Evolutionary conservation across 306 rosid species (phyloP), one percentile per base, ranked within the genome.

Genomic region (Carpinus fangiana): DNA sequence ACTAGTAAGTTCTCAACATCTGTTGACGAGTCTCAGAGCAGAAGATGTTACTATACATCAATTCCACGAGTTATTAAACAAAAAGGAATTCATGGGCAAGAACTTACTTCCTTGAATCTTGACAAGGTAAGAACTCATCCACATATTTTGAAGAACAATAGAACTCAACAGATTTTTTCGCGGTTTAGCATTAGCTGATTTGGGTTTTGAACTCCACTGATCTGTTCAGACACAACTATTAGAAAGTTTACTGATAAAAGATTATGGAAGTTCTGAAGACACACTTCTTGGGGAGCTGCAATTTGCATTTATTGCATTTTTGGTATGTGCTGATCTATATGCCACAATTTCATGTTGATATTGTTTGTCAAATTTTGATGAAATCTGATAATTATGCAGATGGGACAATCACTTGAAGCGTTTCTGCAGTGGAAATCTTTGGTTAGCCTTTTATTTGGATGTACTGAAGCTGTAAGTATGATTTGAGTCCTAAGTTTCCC

Each of bases 361-460:
- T 65, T 72, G 3, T 9, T 9, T 74, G 57, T 76, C 48, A 36
- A 70, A 73, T 74, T 74, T 72, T 53, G 66, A 46, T 83, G 71
- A 80, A 74, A 74, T 74, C 69, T 73, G 72, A 81, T 70, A 57
- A 73, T 67, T 64, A 11, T 73, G 88, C 84, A 92, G 97, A 92
- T 94, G 98, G 98, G 98, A 56, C 98, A 94, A 76, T 94, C 98
- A 3, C 90, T 94, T 50, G 93, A 92, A 89, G 97, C 94, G 78
- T 94, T 94, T 86, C 75, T 92, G 38, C 98, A 89, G 80, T 92
- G 97, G 98, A 94, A 94, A 69, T 90, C 95, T 41, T 68, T 94
- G 69, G 88, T 90, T 82, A 88, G 84, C 93, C 95, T 94, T 83
- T 70, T 94, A 72, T 82, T 94, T 82, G 97, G 90, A 76, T 94